Conservation (phyloP, 2,329 filamentous ascomycete species). For the Pseudogymnoascus sp. region DNA sequence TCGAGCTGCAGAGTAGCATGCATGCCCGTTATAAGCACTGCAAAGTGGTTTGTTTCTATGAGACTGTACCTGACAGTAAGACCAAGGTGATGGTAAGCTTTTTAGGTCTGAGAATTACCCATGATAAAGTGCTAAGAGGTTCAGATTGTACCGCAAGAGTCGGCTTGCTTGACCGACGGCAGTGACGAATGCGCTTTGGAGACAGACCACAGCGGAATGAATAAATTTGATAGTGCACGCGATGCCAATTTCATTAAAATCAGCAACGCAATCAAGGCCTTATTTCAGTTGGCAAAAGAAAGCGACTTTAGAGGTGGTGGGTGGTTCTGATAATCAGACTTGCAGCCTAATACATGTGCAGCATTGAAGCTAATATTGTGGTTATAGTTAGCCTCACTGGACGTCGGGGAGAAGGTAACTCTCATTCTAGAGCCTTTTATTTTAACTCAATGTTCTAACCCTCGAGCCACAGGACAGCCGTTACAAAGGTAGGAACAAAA, state of each 20-base stretch:
- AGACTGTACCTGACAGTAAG: background rate
- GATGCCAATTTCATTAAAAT: background rate
- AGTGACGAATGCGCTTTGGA: background rate
- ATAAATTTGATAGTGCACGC: background rate
- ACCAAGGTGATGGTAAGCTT: background rate
- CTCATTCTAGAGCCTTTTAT: background rate
- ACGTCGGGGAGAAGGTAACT: background rate
- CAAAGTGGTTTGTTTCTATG: background rate
- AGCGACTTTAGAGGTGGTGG: background rate
- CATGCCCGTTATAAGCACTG: background rate
- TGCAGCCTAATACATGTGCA: background rate
- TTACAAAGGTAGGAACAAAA: background rate
- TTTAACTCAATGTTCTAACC: background rate
- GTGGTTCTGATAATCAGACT: background rate
- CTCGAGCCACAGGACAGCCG: background rate
- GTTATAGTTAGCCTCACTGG: background rate
- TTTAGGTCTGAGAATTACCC: background rate
- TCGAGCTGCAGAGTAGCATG: background rate
- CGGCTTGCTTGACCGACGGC: background rate
- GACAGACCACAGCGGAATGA: background rate
- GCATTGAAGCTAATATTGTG: background rate
- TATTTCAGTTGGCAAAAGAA: background rate
- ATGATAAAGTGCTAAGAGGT: background rate
- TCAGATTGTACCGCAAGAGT: background rate
- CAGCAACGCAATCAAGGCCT: background rate